phyloP scores from a whole-genome alignment of 495 filamentous ascomycete genomes.

The Penicillium malachiteum region DNA sequence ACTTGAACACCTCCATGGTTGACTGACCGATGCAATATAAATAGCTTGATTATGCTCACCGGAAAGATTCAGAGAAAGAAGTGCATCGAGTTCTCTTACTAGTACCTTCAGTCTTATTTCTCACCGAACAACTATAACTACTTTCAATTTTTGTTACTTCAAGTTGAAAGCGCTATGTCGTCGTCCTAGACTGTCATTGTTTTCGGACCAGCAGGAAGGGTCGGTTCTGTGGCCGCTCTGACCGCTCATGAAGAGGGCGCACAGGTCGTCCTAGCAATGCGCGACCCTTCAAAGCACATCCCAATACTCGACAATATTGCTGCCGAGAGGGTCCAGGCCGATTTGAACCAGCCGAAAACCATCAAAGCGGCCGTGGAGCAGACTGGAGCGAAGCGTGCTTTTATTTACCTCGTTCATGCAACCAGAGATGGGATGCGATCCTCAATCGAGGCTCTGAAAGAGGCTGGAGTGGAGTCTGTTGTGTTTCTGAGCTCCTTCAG shows the following conservation, averaged over 20 bases:
- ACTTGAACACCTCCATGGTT: too few relatives aligned
- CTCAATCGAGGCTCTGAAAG: conserved; percentile 8
- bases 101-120: too few relatives aligned
- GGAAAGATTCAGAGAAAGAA: too few relatives aligned
- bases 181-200: conserved; percentile 7
- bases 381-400: conserved; percentile 12
- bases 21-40: too few relatives aligned
- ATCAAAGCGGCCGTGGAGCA: conserved; percentile 6
- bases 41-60: too few relatives aligned
- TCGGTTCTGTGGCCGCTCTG: conserved; percentile 12
- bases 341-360: conserved; percentile 10
- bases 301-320: background rate
- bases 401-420: conserved; percentile 11
- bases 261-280: conserved; percentile 16
- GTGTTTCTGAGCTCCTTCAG: conserved; percentile 21
- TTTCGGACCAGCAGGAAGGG: conserved; percentile 14
- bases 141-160: too few relatives aligned
- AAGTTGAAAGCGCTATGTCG: background rate
- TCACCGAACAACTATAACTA: too few relatives aligned
- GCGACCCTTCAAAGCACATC: conserved; percentile 12
- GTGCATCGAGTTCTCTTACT: too few relatives aligned
- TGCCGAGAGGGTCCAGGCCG: conserved; percentile 10
- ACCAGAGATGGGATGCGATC: conserved; percentile 7
- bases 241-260: conserved; percentile 9
- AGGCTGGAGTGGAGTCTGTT: conserved; percentile 17